Evolutionary conservation across 2,329 filamentous ascomycete species (phyloP), one percentile per base, ranked within the genome.

Genomic region (Blastomyces silverae): DNA sequence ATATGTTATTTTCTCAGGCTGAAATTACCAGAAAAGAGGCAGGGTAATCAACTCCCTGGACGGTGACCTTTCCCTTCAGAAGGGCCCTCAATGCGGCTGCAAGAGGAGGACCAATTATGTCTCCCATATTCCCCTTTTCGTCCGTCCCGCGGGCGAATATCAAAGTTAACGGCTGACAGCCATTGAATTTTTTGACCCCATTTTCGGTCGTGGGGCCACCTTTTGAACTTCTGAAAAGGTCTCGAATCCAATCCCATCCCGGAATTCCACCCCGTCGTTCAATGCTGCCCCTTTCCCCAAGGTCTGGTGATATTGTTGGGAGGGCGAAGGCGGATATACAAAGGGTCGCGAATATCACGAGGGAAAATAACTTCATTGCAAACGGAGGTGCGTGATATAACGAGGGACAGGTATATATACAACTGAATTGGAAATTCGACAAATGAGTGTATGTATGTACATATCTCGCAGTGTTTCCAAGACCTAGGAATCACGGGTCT

Each of bases 131-230:
- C 2, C 79, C 79, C 3, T 68, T 37, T 66, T 80, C 79, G 13
- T 69, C 71, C 1, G 77, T 79, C 22, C 78, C 78, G 39, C 78
- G 77, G 20, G 78, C 78, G 63, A 78, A 80, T 62, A 80, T 76
- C 62, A 80, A 73, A 2, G 78, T 80, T 67, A 79, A 66, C 2
- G 74, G 73, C 59, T 78, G 73, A 71, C 79, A 80, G 69, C 72
- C 76, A 25, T 66, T 71, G 65, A 77, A 75, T 52, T 75, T 69
- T 10, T 70, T 73, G 44, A 80, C 73, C 11, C 76, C 78, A 66
- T 79, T 79, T 57, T 77, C 75, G 8, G 71, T 74, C 71, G 34
- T 72, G 71, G 3, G 34, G n/a, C 70, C 73, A 37, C 28, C 31
- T 34, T 63, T 37, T 11, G 62, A 48, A 46, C 17, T 25, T 17